Percentiles rank a stretch among this genome's conserved stretches.
These are phyloP conservation scores for Mrakia blollopis DNA, from an alignment of 768 basidiomycete genomes.

Conservation along the genomic window DNA sequence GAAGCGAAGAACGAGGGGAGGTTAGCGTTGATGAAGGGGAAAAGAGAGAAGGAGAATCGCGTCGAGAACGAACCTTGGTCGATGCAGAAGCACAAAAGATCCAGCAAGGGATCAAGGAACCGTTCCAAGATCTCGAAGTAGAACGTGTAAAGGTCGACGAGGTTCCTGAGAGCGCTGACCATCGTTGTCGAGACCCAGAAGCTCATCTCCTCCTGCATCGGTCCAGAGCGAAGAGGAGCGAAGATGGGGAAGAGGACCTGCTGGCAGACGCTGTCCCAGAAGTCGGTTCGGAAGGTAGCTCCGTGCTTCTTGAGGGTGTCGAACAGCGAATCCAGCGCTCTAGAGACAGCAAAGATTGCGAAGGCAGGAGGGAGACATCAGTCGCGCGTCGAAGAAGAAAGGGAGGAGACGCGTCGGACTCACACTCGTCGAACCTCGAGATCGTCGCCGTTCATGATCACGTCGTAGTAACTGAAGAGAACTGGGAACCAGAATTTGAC, in stretches of 20 bases:
- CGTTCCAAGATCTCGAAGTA: conserved; percentile 88
- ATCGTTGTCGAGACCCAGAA: conserved; percentile 99
- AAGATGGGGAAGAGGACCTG: conserved; percentile 98
- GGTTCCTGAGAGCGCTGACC: conserved; percentile 92
- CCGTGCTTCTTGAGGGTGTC: conserved; percentile 88
- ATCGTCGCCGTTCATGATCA: conserved; percentile 99
- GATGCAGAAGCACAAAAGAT: conserved; percentile 90
- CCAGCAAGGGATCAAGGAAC: conserved; percentile 86
- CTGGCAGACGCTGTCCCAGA: conserved; percentile 97
- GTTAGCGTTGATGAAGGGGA: neutral
- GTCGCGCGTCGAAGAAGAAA: conserved; percentile 12
- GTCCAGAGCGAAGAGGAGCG: conserved; percentile 90
- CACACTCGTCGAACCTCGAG: conserved; percentile 93
- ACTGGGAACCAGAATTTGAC: conserved; percentile 96
- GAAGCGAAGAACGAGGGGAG: neutral
- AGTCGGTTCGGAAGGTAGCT: conserved; percentile 73
- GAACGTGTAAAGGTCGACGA: conserved; percentile 92
- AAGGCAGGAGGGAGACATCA: neutral
- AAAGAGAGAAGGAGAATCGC: neutral
- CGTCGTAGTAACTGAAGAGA: conserved; percentile 96
- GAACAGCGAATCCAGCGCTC: conserved; percentile 95
- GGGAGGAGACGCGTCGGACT: conserved; percentile 43
- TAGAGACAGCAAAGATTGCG: conserved; percentile 44
- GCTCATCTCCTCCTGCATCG: conserved; percentile 96
- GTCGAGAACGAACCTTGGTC: conserved; percentile 72